Conservation (phyloP, 768 basidiomycete genomes). For the Phylloporus rhodoxanthus region DNA sequence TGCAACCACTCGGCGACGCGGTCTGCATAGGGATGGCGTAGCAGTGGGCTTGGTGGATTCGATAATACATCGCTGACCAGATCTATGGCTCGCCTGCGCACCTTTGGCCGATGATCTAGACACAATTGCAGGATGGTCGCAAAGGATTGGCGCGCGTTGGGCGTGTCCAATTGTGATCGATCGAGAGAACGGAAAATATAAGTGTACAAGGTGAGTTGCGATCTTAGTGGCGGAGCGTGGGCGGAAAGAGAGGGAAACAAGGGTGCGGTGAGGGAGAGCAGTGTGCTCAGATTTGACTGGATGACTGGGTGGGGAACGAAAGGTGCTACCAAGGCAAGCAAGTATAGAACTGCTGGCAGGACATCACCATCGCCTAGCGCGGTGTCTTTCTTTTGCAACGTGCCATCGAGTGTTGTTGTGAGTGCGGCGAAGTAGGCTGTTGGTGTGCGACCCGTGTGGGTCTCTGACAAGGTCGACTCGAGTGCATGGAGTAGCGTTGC, state of each 20-base stretch:
- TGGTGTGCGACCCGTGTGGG: constrained; percentile 58
- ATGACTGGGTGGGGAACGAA: constrained; percentile 76
- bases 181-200: constrained; percentile 67
- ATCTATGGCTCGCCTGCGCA: constrained; percentile 86
- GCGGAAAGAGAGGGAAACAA: constrained; percentile 62
- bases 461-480: constrained; percentile 73
- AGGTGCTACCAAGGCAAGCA: constrained; percentile 29
- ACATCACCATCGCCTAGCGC: constrained; percentile 66
- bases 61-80: constrained; percentile 72
- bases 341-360: constrained; percentile 32
- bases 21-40: constrained; percentile 80
- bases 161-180: constrained; percentile 59
- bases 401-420: constrained; percentile 76
- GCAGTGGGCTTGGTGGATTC: constrained; percentile 69
- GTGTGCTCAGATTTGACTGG: constrained; percentile 62
- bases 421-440: constrained; percentile 96
- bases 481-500: constrained; percentile 80
- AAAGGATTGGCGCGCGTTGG: constrained; percentile 73
- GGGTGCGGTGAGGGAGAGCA: constrained; percentile 71
- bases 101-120: constrained; percentile 88
- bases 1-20: constrained; percentile 77
- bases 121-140: constrained; percentile 77
- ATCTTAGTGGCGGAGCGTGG: constrained; percentile 78
- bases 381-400: constrained; percentile 54
- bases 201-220: constrained; percentile 75